phyloP scores from a whole-genome alignment of 225 moss, liverwort and hornwort genomes.

The Bryoerythrophyllum caledonicum region DNA sequence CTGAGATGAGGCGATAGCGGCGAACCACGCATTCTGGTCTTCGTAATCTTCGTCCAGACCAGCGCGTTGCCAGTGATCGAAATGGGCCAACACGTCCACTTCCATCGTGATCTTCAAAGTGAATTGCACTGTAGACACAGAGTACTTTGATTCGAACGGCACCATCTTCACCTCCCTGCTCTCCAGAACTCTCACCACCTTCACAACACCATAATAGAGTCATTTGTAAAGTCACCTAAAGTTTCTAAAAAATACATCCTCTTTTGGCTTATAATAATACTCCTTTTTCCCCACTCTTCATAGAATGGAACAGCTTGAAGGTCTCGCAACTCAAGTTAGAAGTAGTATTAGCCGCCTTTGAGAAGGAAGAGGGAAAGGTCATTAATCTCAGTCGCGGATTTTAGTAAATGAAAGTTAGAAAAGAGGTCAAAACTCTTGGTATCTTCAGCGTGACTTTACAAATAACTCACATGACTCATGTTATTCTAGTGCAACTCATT shows the following conservation, averaged over 20 bases:
- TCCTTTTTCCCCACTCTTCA: no score
- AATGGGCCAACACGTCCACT: constrained; percentile 44
- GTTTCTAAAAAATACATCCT: no score
- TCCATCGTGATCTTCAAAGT: constrained; percentile 39
- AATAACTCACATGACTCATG: no score
- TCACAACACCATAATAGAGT: constrained; percentile 6
- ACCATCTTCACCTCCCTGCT: constrained; percentile 39
- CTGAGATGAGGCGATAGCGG: constrained; percentile 46
- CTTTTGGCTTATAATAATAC: no score
- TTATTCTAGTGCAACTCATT: no score
- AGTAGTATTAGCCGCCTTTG: no score
- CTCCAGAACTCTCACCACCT: constrained; percentile 43
- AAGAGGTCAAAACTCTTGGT: not conserved
- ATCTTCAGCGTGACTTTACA: no score
- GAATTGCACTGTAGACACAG: constrained; percentile 38
- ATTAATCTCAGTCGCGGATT: no score
- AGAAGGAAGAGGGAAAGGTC: no score
- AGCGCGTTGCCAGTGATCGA: constrained; percentile 56
- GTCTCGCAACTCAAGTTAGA: no score
- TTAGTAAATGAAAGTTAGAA: not conserved
- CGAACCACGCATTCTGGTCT: constrained; percentile 34
- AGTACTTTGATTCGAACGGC: constrained; percentile 40
- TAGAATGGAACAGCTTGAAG: no score
- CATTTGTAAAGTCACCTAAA: no score
- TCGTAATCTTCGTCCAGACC: constrained; percentile 50